Percentiles rank a stretch among this genome's conserved stretches.
Evolutionary conservation across 768 basidiomycete genomes (phyloP).

Genomic region (Boletus patriciae): DNA sequence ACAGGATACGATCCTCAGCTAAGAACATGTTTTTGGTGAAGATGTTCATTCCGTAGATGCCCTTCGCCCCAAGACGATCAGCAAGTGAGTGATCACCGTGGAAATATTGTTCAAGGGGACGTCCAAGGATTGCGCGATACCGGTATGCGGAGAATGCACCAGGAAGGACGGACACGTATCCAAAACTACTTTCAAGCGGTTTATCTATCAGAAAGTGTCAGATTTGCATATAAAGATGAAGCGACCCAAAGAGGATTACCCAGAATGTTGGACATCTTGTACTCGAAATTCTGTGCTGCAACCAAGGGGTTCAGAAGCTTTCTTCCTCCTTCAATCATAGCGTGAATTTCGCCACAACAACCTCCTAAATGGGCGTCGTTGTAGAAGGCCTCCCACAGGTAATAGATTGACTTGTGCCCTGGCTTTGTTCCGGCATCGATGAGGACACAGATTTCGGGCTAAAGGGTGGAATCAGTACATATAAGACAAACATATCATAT

Average conservation of each 20-base stretch:
- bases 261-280: conserved; percentile 98
- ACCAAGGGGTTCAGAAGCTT: conserved; percentile 91
- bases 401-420: conserved; percentile 93
- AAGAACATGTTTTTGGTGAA: conserved; percentile 94
- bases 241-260: conserved; percentile 40
- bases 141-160: conserved; percentile 97
- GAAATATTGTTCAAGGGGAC: conserved; percentile 83
- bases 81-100: conserved; percentile 88
- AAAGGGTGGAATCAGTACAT: conserved; percentile 6
- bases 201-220: conserved; percentile 56
- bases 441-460: conserved; percentile 91
- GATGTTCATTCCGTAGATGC: conserved; percentile 95
- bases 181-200: conserved; percentile 92
- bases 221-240: background rate
- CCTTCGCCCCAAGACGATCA: conserved; percentile 88
- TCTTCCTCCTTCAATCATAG: conserved; percentile 91
- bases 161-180: conserved; percentile 92
- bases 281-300: conserved; percentile 96
- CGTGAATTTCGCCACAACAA: conserved; percentile 93
- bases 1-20: conserved; percentile 95
- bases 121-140: conserved; percentile 87
- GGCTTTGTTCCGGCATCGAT: conserved; percentile 97
- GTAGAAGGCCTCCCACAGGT: conserved; percentile 92
- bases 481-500: conserved; percentile 1
- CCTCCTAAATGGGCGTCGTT: conserved; percentile 78